phyloP scores from a whole-genome alignment of 1,139 yeast species.

The Kluyveromyces sp. region DNA sequence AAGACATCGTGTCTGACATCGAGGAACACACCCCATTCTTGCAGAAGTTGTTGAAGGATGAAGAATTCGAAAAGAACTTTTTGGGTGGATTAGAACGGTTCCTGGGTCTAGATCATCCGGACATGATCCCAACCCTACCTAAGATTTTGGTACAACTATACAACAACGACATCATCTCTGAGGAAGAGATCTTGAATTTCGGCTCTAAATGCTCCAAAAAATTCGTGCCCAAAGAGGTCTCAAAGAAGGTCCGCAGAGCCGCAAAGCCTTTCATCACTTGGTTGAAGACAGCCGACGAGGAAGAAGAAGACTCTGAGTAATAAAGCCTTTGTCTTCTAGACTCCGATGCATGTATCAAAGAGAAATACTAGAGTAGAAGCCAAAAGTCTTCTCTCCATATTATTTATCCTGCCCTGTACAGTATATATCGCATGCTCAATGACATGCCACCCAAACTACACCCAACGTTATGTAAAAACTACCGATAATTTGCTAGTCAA shows the following conservation, averaged over 20 bases:
- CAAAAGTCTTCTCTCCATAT: background rate
- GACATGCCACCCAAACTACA: background rate
- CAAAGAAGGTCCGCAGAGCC: conserved; percentile 91
- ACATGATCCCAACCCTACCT: conserved; percentile 67
- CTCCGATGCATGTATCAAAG: background rate
- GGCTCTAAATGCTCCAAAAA: conserved; percentile 91
- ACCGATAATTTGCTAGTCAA: background rate
- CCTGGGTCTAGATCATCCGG: conserved; percentile 75
- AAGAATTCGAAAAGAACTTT: conserved; percentile 74
- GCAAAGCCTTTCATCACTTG: conserved; percentile 93
- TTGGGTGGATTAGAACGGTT: conserved; percentile 95
- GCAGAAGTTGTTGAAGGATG: conserved; percentile 61
- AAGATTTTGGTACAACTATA: conserved; percentile 75
- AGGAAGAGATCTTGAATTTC: conserved; percentile 75
- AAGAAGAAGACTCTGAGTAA: conserved; percentile 34
- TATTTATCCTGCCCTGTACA: background rate
- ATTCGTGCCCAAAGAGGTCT: conserved; percentile 84
- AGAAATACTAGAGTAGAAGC: background rate
- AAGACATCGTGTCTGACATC: conserved; percentile 66
- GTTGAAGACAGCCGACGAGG: conserved; percentile 88
- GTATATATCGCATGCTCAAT: background rate
- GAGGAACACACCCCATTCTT: conserved; percentile 75
- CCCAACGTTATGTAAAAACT: background rate
- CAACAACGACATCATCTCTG: conserved; percentile 76
- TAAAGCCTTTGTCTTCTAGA: background rate